These are phyloP conservation scores for Plasmopara viticola DNA, from an alignment of 352 stramenopile genomes.

Conservation along the genomic window DNA sequence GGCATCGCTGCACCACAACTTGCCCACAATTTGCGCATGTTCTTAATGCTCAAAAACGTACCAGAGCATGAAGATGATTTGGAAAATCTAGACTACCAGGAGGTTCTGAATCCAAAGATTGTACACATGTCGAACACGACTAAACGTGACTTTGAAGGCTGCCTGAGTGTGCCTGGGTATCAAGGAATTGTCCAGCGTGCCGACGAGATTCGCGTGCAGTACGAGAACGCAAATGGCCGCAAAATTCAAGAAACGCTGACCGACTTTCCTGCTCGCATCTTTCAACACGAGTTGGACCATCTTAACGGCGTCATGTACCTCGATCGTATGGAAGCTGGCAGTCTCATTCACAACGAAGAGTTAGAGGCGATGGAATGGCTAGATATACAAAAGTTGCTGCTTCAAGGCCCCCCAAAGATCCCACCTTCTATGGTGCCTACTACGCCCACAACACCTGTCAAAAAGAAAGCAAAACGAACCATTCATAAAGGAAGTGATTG, in stretches of 20 bases:
- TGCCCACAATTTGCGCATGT: slow-evolving; percentile 71
- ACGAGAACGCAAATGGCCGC: slow-evolving; percentile 43
- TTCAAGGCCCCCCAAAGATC: slow-evolving; percentile 21
- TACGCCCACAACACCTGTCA: slow-evolving; percentile 5
- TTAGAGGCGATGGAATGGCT: slow-evolving; percentile 58
- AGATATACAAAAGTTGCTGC: slow-evolving; percentile 57
- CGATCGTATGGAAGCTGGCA: slow-evolving; percentile 57
- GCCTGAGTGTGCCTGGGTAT: slow-evolving; percentile 76
- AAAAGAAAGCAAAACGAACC: slow-evolving; percentile 17
- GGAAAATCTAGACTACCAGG: slow-evolving; percentile 54
- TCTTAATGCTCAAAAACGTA: slow-evolving; percentile 75
- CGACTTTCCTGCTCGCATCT: slow-evolving; percentile 76
- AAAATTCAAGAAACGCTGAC: slow-evolving; percentile 47
- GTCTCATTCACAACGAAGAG: slow-evolving; percentile 81
- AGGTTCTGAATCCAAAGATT: slow-evolving; percentile 78
- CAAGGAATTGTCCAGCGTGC: slow-evolving; percentile 62
- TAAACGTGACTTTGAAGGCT: slow-evolving; percentile 81
- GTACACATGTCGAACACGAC: slow-evolving; percentile 36
- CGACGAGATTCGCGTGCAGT: slow-evolving; percentile 61
- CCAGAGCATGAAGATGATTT: slow-evolving; percentile 50
- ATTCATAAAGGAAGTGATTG: neutral
- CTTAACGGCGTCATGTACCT: slow-evolving; percentile 73
- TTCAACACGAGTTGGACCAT: slow-evolving; percentile 82
- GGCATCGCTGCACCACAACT: slow-evolving; percentile 74
- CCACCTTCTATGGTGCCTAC: slow-evolving; percentile 21